Evolutionary conservation across 202 grass and related monocot species (phyloP).

Genomic region (Brachypodium distachyon): DNA sequence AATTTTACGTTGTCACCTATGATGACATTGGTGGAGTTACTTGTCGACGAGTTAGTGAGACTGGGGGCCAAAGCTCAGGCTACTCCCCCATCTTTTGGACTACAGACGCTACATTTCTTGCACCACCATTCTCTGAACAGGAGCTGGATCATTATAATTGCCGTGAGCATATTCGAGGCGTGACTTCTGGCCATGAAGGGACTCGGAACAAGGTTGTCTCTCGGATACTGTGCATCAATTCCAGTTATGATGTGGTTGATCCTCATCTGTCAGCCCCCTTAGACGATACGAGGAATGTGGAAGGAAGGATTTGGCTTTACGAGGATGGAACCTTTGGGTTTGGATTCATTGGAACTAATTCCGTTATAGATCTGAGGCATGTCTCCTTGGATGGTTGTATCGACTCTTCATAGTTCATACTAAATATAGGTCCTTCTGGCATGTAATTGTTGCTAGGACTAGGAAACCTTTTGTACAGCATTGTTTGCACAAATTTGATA

Average conservation of each 20-base stretch:
- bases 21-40: slow-evolving; percentile 84
- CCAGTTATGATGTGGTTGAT: slow-evolving; percentile 64
- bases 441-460: slow-evolving; percentile 32
- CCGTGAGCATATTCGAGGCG: slow-evolving; percentile 34
- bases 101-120: slow-evolving; percentile 59
- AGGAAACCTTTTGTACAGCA: slow-evolving; percentile 27
- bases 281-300: slow-evolving; percentile 54
- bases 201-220: slow-evolving; percentile 27
- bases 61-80: slow-evolving; percentile 43
- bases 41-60: slow-evolving; percentile 59
- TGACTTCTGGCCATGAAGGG: slow-evolving; percentile 8
- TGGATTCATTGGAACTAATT: slow-evolving; percentile 67
- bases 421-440: slow-evolving; percentile 32
- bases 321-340: slow-evolving; percentile 93
- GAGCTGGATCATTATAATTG: slow-evolving; percentile 53
- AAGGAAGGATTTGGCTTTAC: slow-evolving; percentile 90
- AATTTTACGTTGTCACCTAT: slow-evolving; percentile 84
- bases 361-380: slow-evolving; percentile 72
- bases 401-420: slow-evolving; percentile 49
- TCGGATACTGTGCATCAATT: slow-evolving; percentile 69
- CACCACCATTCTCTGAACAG: slow-evolving; percentile 66
- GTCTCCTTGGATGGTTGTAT: slow-evolving; percentile 56
- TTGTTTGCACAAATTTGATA: background rate
- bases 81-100: slow-evolving; percentile 89
- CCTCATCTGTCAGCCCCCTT: slow-evolving; percentile 29